These are phyloP conservation scores for Eucalyptus microcorys DNA, from an alignment of 345 rosid genomes.

Conservation along the genomic window DNA sequence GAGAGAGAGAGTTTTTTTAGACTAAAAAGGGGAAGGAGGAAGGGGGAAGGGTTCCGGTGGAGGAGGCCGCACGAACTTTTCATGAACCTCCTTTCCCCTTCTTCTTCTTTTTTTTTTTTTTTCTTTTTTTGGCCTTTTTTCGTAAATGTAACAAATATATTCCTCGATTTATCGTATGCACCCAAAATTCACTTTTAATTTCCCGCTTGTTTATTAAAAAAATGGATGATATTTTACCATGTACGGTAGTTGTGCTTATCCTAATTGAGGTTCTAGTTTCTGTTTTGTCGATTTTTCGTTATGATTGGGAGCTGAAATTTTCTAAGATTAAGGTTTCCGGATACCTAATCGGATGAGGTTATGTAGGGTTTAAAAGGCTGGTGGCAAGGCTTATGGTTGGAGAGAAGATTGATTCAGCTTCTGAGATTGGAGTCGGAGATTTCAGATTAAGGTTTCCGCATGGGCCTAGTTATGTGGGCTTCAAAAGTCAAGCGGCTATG, in stretches of 20 bases:
- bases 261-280: background rate
- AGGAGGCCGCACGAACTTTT: too few relatives aligned
- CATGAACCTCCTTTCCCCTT: too few relatives aligned
- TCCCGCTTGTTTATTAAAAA: background rate
- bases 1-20: too few relatives aligned
- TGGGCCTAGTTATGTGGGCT: background rate
- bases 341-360: too few relatives aligned
- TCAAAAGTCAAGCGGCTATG: background rate
- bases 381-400: background rate
- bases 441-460: accelerated
- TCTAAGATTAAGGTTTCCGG: accelerated
- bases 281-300: background rate
- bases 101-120: too few relatives aligned
- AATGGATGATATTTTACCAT: background rate
- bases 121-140: too few relatives aligned
- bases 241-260: background rate
- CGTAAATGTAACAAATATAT: too few relatives aligned
- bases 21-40: too few relatives aligned
- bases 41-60: too few relatives aligned
- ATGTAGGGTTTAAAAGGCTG: background rate
- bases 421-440: background rate
- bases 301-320: accelerated
- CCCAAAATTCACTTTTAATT: background rate
- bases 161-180: too few relatives aligned
- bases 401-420: background rate